Evolutionary conservation across 257 asterid species (phyloP).

Genomic region (Solanum tacnaense): DNA sequence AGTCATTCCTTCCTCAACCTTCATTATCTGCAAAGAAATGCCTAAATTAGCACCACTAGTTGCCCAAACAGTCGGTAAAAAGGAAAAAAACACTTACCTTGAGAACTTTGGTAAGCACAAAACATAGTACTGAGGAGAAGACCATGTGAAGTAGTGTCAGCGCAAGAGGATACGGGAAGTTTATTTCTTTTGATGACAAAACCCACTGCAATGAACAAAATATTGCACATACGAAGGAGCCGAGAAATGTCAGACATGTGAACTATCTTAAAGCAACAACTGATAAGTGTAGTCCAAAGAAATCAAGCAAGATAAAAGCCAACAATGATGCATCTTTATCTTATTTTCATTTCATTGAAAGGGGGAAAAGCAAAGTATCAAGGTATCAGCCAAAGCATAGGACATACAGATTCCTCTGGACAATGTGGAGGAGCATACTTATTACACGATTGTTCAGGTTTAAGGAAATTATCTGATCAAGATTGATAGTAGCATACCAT

Average conservation of each 20-base stretch:
- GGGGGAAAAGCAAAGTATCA: background rate
- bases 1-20: constrained; percentile 96
- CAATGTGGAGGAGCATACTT: background rate
- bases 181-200: constrained; percentile 80
- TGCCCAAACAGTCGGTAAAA: background rate
- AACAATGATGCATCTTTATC: background rate
- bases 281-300: background rate
- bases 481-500: background rate
- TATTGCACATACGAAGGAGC: background rate
- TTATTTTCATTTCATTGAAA: background rate
- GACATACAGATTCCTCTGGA: background rate
- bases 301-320: background rate
- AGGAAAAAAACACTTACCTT: constrained; percentile 37
- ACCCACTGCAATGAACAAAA: constrained; percentile 67
- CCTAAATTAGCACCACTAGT: background rate
- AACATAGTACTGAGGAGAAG: constrained; percentile 85
- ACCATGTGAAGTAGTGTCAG: constrained; percentile 95
- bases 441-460: background rate
- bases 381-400: background rate
- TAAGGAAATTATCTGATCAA: background rate
- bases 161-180: constrained; percentile 95
- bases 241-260: background rate
- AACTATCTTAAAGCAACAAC: background rate
- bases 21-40: constrained; percentile 52
- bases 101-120: constrained; percentile 72